Conservation (phyloP, 306 rosid genomes). For the Dalbergia oliveri region DNA sequence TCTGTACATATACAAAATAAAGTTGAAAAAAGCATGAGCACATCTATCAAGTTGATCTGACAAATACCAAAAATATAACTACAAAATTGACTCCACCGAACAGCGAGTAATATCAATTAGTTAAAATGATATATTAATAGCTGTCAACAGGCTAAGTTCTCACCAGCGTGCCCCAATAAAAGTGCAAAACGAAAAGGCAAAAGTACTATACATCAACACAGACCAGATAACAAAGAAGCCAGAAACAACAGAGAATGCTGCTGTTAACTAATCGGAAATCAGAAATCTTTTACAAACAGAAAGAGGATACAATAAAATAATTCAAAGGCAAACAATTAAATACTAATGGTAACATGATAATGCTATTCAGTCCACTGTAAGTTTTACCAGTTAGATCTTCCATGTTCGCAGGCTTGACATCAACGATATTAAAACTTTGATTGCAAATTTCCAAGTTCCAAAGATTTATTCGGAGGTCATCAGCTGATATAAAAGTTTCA, state of each 20-base stretch:
- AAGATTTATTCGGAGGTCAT: conserved; percentile 80
- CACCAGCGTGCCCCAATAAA: background rate
- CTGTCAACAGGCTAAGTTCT: background rate
- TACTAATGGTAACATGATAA: background rate
- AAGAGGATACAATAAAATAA: background rate
- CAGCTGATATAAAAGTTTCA: conserved; percentile 84
- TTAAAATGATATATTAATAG: background rate
- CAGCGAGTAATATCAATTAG: background rate
- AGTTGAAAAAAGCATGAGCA: background rate
- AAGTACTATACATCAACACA: background rate
- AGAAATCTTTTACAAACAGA: background rate
- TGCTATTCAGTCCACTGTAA: background rate
- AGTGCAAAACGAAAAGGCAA: background rate
- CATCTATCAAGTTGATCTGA: background rate
- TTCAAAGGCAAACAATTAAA: background rate
- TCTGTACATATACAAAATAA: conserved; percentile 50
- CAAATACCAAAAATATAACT: background rate
- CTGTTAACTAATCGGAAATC: background rate
- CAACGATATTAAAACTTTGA: conserved; percentile 81
- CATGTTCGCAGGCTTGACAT: conserved; percentile 80
- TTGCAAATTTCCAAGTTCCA: conserved; percentile 82
- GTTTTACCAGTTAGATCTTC: conserved; percentile 77
- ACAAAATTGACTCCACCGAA: background rate
- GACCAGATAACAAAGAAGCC: background rate
- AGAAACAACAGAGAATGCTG: conserved; percentile 8